Percentiles rank a stretch among this genome's conserved stretches.
Conservation (phyloP, 139 green algal species). For the Chlamydomonas incerta region DNA sequence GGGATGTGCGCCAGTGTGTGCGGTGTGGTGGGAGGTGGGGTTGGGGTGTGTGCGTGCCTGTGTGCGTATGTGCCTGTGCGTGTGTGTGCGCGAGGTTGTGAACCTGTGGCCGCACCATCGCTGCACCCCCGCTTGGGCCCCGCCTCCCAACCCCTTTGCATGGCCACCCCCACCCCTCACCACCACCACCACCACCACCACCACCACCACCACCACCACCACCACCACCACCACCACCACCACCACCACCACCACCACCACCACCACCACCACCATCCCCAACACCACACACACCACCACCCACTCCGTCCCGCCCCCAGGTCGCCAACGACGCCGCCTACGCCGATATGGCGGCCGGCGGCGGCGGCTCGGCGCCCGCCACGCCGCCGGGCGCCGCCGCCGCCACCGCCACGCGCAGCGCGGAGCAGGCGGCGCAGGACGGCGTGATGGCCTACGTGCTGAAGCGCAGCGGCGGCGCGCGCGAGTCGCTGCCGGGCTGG, state of each 20-base stretch:
- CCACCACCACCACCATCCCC: too few relatives aligned
- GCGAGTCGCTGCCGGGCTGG: conserved; percentile 51
- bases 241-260: background rate
- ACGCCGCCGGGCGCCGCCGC: background rate
- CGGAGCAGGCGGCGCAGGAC: conserved; percentile 9
- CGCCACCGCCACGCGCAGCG: background rate
- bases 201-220: too few relatives aligned
- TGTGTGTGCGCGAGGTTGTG: too few relatives aligned
- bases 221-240: background rate
- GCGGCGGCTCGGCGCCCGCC: background rate
- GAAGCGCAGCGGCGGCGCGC: background rate
- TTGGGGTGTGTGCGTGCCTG: background rate
- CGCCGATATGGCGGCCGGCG: background rate
- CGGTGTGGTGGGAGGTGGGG: background rate
- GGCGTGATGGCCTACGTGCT: conserved; percentile 39
- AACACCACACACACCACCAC: too few relatives aligned
- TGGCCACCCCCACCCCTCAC: too few relatives aligned
- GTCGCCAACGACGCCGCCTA: background rate
- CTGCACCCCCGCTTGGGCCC: too few relatives aligned
- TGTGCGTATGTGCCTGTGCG: too few relatives aligned
- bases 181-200: too few relatives aligned
- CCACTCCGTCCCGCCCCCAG: background rate
- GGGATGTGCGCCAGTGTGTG: background rate
- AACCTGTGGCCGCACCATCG: too few relatives aligned
- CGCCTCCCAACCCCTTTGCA: too few relatives aligned